A percentile compares a stretch with the other conserved stretches of the same genome.
Conservation (phyloP, 495 filamentous ascomycete genomes). For the Penicillium atrosanguineum region DNA sequence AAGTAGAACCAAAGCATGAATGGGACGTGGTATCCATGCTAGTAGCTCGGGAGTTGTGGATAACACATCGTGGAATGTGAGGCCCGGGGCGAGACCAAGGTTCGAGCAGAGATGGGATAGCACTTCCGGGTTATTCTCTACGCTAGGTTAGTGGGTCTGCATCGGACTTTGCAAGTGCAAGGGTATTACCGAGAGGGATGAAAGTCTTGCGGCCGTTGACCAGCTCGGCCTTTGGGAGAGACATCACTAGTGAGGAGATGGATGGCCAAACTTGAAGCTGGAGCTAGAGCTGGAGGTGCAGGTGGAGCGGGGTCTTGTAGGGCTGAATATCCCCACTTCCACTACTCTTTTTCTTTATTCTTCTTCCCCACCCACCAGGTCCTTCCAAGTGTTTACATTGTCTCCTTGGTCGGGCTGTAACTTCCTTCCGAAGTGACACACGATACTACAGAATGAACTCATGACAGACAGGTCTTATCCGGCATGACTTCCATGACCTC, state of each 20-base stretch:
- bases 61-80: conserved; percentile 60
- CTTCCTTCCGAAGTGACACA: no score
- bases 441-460: no score
- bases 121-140: conserved; percentile 65
- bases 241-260: neutral
- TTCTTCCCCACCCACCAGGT: no score
- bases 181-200: conserved; percentile 35
- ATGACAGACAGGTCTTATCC: no score
- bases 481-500: no score
- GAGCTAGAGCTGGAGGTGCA: no score
- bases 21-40: conserved; percentile 55
- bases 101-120: conserved; percentile 52
- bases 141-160: neutral
- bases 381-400: no score
- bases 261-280: neutral
- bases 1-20: conserved; percentile 57
- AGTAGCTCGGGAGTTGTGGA: conserved; percentile 54
- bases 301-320: neutral
- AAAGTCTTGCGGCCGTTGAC: conserved; percentile 36
- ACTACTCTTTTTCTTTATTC: no score
- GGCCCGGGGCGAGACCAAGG: conserved; percentile 48
- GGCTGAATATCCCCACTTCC: no score
- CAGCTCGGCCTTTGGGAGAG: conserved; percentile 40
- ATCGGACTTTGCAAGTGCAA: neutral
- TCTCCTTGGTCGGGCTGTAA: no score